Evolutionary conservation across 1,284 basidiomycete species (phyloP).

Genomic region (Cryptococcus sp.): DNA sequence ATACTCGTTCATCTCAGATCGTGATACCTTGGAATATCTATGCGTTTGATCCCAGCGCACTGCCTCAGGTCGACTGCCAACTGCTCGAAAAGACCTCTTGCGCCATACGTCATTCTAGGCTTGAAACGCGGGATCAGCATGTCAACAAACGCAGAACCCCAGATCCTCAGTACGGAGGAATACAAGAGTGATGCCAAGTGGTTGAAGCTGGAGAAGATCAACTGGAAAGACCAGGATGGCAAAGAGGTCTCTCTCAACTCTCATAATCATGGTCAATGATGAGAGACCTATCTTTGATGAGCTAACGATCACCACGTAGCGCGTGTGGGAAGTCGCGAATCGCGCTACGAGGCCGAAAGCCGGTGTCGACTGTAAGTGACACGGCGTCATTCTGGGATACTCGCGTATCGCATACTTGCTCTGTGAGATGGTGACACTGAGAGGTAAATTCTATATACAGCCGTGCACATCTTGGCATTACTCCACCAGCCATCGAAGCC

Average conservation of each 20-base stretch:
- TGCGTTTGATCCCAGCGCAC: background rate
- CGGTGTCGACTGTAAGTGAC: conserved; percentile 71
- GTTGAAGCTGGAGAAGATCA: conserved; percentile 57
- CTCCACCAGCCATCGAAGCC: conserved; percentile 65
- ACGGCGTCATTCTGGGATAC: too few species aligned
- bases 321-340: conserved; percentile 82
- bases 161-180: conserved; percentile 40
- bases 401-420: background rate
- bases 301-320: conserved; percentile 54
- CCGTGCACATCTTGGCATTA: conserved; percentile 78
- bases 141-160: conserved; percentile 23
- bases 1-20: background rate
- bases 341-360: conserved; percentile 70
- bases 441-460: conserved; percentile 42
- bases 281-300: background rate
- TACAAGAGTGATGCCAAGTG: conserved; percentile 47
- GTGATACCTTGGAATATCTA: too few species aligned
- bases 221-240: conserved; percentile 72
- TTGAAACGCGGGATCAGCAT: background rate
- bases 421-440: background rate
- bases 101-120: background rate
- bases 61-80: background rate
- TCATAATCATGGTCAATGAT: background rate
- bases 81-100: background rate
- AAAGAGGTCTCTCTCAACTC: conserved; percentile 58